These are phyloP conservation scores for Penicillium angulare DNA, from an alignment of 495 filamentous ascomycete species.

Conservation along the genomic window DNA sequence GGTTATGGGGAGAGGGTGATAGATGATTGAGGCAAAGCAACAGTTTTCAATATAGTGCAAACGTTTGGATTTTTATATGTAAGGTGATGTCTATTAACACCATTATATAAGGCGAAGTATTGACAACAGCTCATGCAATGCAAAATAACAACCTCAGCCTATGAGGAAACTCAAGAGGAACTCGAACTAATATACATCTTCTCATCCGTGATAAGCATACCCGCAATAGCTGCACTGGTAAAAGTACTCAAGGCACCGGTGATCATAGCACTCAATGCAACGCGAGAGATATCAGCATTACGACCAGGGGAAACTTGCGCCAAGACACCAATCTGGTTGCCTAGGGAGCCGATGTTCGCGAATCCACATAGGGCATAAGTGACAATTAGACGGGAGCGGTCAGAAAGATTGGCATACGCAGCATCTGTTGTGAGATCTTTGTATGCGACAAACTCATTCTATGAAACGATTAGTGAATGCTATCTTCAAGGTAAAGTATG, in stretches of 20 bases:
- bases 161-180: too few relatives aligned
- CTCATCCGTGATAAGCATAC: conserved; percentile 65
- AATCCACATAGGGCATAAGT: conserved; percentile 75
- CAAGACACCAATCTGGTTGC: conserved; percentile 83
- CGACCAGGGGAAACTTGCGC: conserved; percentile 74
- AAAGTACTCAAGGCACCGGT: conserved; percentile 77
- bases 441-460: conserved; percentile 69
- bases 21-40: too few relatives aligned
- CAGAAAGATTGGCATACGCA: conserved; percentile 54
- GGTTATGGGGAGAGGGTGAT: too few relatives aligned
- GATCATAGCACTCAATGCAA: conserved; percentile 75
- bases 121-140: too few relatives aligned
- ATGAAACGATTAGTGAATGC: background rate
- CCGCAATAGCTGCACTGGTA: conserved; percentile 78
- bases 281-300: conserved; percentile 68
- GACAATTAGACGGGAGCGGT: conserved; percentile 69
- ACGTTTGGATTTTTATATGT: too few relatives aligned
- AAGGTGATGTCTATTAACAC: too few relatives aligned
- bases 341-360: conserved; percentile 77
- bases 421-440: conserved; percentile 44
- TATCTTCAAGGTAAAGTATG: too few relatives aligned
- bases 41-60: too few relatives aligned
- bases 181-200: conserved; percentile 24
- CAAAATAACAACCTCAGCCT: too few relatives aligned
- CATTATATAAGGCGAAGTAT: too few relatives aligned